These are phyloP conservation scores for Ogataea neopini DNA, from an alignment of 805 yeast genomes.

Conservation along the genomic window DNA sequence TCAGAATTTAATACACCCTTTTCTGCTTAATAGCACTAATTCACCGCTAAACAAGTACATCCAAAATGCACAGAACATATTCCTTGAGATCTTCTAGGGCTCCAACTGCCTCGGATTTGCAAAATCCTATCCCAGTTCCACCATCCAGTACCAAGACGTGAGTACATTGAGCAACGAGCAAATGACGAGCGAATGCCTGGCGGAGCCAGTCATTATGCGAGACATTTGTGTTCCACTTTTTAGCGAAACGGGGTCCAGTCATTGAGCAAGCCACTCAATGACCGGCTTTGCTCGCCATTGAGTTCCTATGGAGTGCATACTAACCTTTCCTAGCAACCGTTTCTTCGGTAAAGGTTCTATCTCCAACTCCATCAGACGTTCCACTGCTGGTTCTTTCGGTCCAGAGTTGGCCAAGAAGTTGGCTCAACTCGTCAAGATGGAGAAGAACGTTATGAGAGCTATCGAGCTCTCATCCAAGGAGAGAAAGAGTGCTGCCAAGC, in stretches of 20 bases:
- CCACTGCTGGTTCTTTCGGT: conserved; percentile 76
- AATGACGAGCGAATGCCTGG: too few relatives aligned
- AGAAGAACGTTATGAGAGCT: conserved; percentile 77
- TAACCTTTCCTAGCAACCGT: conserved; percentile 33
- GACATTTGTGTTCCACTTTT: too few relatives aligned
- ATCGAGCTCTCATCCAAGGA: conserved; percentile 76
- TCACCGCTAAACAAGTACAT: not conserved
- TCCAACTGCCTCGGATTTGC: conserved; percentile 95
- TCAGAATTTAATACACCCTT: not conserved
- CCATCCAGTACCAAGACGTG: conserved; percentile 77
- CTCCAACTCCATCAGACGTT: conserved; percentile 51
- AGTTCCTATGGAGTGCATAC: not conserved
- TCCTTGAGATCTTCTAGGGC: conserved; percentile 78
- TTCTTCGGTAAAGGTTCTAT: conserved; percentile 85
- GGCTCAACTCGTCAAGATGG: conserved; percentile 74
- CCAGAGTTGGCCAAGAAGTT: conserved; percentile 79
- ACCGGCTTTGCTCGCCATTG: too few relatives aligned
- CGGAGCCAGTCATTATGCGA: too few relatives aligned
- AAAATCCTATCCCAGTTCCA: conserved; percentile 93
- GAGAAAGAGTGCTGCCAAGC: conserved; percentile 80
- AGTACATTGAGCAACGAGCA: conserved; percentile 7
- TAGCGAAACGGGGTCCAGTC: too few relatives aligned
- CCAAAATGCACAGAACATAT: conserved; percentile 88
- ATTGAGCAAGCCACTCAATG: too few relatives aligned
- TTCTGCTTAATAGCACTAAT: not conserved